phyloP scores from a whole-genome alignment of 495 filamentous ascomycete genomes.

The Podospora conica region DNA sequence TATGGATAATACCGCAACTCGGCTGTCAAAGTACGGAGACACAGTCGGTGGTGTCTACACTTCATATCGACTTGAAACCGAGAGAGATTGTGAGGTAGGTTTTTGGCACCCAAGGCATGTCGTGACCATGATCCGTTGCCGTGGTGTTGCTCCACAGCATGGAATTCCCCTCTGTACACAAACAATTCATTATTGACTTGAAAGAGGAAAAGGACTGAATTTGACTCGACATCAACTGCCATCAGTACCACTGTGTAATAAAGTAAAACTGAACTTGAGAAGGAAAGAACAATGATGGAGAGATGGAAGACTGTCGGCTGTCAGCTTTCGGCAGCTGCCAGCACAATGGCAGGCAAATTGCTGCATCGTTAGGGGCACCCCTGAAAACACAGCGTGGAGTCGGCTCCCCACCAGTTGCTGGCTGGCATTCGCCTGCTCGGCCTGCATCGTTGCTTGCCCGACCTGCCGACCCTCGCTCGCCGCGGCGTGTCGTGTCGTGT shows the following conservation, averaged over 20 bases:
- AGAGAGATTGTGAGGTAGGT: neutral
- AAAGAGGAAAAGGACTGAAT: too few relatives aligned
- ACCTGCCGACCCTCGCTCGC: too few relatives aligned
- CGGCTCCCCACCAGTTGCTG: neutral
- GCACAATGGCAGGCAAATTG: neutral
- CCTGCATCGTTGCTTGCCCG: conserved; percentile 8
- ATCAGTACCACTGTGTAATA: too few relatives aligned
- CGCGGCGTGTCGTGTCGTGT: conserved; percentile 19
- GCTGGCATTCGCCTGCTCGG: conserved; percentile 10
- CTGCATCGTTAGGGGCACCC: conserved; percentile 7
- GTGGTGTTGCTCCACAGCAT: neutral
- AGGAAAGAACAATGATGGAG: too few relatives aligned
- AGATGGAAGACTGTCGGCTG: too few relatives aligned
- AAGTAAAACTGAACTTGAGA: too few relatives aligned
- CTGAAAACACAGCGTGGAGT: conserved; percentile 4
- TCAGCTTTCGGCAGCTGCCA: neutral
- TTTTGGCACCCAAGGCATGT: neutral
- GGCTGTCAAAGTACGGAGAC: neutral
- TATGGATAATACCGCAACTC: neutral
- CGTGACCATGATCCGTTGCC: neutral
- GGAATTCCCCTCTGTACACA: too few relatives aligned
- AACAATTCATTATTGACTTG: neutral
- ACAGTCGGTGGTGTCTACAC: neutral
- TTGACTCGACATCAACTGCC: too few relatives aligned
- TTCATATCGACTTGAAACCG: neutral